phyloP scores from a whole-genome alignment of 108 stramenopile genomes.

The Hondaea fermentalgiana region DNA sequence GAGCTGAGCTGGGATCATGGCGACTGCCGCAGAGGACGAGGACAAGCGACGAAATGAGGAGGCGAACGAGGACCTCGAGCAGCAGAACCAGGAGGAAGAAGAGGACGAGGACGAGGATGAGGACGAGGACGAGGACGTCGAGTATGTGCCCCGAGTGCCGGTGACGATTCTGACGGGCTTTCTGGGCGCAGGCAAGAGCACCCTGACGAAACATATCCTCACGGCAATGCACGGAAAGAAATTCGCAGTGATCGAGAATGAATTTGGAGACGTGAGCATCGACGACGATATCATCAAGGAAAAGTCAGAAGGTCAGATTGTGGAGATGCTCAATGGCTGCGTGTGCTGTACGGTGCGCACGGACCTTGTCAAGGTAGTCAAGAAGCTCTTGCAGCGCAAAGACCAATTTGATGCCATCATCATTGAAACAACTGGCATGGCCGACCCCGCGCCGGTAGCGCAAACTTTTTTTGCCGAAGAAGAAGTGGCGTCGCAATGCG shows the following conservation, averaged over 20 bases:
- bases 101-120: neutral
- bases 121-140: neutral
- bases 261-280: conserved; percentile 82
- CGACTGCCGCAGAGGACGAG: neutral
- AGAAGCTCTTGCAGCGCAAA: conserved; percentile 59
- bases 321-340: conserved; percentile 60
- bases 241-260: conserved; percentile 66
- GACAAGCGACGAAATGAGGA: neutral
- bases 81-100: neutral
- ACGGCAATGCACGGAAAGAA: conserved; percentile 71
- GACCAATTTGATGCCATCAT: conserved; percentile 75
- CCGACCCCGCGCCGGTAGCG: conserved; percentile 83
- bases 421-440: conserved; percentile 93
- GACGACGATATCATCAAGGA: conserved; percentile 65
- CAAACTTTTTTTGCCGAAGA: conserved; percentile 94
- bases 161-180: conserved; percentile 56
- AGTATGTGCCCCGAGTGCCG: conserved; percentile 26
- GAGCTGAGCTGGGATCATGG: neutral
- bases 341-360: conserved; percentile 56
- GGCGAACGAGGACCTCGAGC: neutral
- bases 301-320: conserved; percentile 40
- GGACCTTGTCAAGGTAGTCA: conserved; percentile 61
- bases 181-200: conserved; percentile 59
- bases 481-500: conserved; percentile 53
- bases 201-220: conserved; percentile 66